Conservation (phyloP, 108 stramenopile genomes). For the Cyclotella baltica region DNA sequence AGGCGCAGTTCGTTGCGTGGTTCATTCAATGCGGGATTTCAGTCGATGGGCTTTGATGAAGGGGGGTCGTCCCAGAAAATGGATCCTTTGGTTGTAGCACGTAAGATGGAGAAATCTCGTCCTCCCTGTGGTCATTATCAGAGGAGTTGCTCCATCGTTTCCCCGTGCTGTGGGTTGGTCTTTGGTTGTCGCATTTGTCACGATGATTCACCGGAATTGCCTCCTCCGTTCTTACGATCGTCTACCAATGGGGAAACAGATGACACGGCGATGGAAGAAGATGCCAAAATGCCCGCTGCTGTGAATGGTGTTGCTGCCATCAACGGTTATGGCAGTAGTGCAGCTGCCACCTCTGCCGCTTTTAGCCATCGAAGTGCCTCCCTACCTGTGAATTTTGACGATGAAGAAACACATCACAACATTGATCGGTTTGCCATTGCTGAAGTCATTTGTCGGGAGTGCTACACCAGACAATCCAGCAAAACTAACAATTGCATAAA, state of each 20-base stretch:
- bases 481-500: constrained; percentile 88
- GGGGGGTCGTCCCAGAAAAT: background rate
- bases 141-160: constrained; percentile 81
- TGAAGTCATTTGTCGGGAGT: constrained; percentile 86
- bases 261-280: constrained; percentile 11
- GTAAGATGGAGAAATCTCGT: constrained; percentile 68
- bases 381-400: constrained; percentile 61
- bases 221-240: constrained; percentile 59
- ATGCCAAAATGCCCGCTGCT: background rate
- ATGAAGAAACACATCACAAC: constrained; percentile 80
- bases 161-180: constrained; percentile 86
- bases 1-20: constrained; percentile 36
- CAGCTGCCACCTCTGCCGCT: background rate
- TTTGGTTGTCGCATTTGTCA: constrained; percentile 93
- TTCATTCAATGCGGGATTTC: constrained; percentile 42
- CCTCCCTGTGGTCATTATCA: constrained; percentile 85
- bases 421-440: constrained; percentile 83
- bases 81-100: constrained; percentile 51
- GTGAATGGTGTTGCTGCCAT: constrained; percentile 5
- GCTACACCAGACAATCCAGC: constrained; percentile 78
- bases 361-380: constrained; percentile 59
- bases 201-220: constrained; percentile 81
- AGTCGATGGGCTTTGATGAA: constrained; percentile 28
- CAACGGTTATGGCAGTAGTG: too few species aligned
- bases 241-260: background rate